phyloP scores from a whole-genome alignment of 2,329 filamentous ascomycete species.

The Neonectria magnoliae region DNA sequence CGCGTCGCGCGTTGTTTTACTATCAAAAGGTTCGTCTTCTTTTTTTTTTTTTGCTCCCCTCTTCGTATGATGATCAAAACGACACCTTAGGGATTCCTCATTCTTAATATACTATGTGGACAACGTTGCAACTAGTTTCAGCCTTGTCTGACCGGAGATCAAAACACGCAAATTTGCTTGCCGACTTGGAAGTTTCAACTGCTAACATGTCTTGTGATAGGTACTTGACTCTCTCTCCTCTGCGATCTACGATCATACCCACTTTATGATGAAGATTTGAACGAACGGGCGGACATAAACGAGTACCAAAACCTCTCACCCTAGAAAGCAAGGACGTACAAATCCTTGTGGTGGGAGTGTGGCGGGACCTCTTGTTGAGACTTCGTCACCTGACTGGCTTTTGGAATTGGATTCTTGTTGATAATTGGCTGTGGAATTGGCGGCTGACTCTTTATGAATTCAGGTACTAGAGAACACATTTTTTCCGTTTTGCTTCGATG shows the following conservation, averaged over 20 bases:
- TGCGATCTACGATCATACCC: slow-evolving; percentile 27
- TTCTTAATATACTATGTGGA: slow-evolving; percentile 74
- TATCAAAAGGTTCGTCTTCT: slow-evolving; percentile 59
- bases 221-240: slow-evolving; percentile 47
- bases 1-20: slow-evolving; percentile 12
- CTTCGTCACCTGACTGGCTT: slow-evolving; percentile 70
- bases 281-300: slow-evolving; percentile 77
- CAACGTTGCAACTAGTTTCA: slow-evolving; percentile 69
- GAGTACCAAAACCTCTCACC: slow-evolving; percentile 61
- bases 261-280: slow-evolving; percentile 71
- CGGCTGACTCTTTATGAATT: slow-evolving; percentile 46
- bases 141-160: slow-evolving; percentile 71
- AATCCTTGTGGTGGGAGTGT: slow-evolving; percentile 64
- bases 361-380: slow-evolving; percentile 70
- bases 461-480: slow-evolving; percentile 48
- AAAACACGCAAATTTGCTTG: slow-evolving; percentile 37
- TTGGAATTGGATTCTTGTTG: slow-evolving; percentile 44
- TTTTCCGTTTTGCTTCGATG: slow-evolving; percentile 30
- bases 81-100: slow-evolving; percentile 74
- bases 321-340: slow-evolving; percentile 70
- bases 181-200: slow-evolving; percentile 22
- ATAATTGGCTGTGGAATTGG: slow-evolving; percentile 33
- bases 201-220: slow-evolving; percentile 55
- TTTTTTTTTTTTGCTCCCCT: slow-evolving; percentile 19
- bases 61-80: slow-evolving; percentile 68